A percentile compares a stretch with the other conserved stretches of the same genome.
Evolutionary conservation across 176 grass and related monocot species (phyloP).

Genomic region (Oryza nivara): DNA sequence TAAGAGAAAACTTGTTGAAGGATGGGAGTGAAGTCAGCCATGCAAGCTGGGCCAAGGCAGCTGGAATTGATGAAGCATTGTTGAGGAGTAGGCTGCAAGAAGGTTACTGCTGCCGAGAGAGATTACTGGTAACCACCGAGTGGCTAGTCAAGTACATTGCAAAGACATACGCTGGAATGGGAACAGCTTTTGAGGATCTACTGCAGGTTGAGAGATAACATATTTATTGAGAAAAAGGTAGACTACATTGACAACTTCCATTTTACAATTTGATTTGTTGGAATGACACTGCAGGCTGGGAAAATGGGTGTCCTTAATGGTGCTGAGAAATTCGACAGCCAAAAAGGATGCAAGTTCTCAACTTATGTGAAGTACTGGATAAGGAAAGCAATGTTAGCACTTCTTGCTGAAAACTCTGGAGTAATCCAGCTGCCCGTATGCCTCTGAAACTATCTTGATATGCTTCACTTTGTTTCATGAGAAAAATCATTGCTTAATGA

Average conservation of each 20-base stretch:
- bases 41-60: slow-evolving; percentile 71
- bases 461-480: background rate
- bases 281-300: slow-evolving; percentile 59
- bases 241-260: background rate
- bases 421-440: slow-evolving; percentile 73
- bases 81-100: slow-evolving; percentile 57
- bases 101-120: slow-evolving; percentile 72
- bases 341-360: slow-evolving; percentile 78
- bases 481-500: background rate
- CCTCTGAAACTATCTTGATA: slow-evolving; percentile 25
- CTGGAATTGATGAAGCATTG: slow-evolving; percentile 55
- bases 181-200: slow-evolving; percentile 79
- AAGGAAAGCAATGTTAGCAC: slow-evolving; percentile 73
- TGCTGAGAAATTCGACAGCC: slow-evolving; percentile 75
- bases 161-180: slow-evolving; percentile 68
- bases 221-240: background rate
- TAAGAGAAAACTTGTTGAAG: slow-evolving; percentile 55
- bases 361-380: slow-evolving; percentile 92
- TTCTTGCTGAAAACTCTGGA: slow-evolving; percentile 62
- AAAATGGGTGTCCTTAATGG: slow-evolving; percentile 83
- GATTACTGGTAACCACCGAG: slow-evolving; percentile 61
- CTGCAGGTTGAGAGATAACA: slow-evolving; percentile 62
- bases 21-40: slow-evolving; percentile 54
- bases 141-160: slow-evolving; percentile 80
- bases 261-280: background rate